These are phyloP conservation scores for Hypoxylon fuscum DNA, from an alignment of 495 filamentous ascomycete species.

Conservation along the genomic window DNA sequence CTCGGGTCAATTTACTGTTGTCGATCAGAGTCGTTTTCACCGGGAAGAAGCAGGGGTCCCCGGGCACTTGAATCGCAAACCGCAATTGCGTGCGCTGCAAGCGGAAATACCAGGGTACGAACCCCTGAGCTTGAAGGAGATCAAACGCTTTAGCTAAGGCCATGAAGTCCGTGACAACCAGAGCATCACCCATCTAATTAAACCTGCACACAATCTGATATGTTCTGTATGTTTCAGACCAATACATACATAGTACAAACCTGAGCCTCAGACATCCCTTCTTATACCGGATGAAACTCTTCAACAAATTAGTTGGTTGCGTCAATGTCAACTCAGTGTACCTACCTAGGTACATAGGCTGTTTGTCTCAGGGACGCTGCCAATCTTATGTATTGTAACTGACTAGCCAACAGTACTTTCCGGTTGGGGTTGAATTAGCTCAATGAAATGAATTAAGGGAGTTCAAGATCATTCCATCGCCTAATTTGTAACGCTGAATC, in stretches of 20 bases:
- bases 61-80: conserved; percentile 29
- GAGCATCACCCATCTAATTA: conserved; percentile 36
- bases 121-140: conserved; percentile 34
- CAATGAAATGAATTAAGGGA: too few relatives aligned
- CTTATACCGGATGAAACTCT: conserved; percentile 24
- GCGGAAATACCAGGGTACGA: conserved; percentile 36
- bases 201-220: conserved; percentile 32
- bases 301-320: conserved; percentile 2
- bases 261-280: conserved; percentile 34
- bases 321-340: not conserved
- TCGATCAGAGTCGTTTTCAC: conserved; percentile 32
- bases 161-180: conserved; percentile 31
- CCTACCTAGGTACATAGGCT: too few relatives aligned
- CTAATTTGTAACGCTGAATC: too few relatives aligned
- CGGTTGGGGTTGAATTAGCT: too few relatives aligned
- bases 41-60: conserved; percentile 27
- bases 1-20: conserved; percentile 33
- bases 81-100: conserved; percentile 34
- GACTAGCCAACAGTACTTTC: too few relatives aligned
- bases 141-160: conserved; percentile 39
- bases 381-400: too few relatives aligned
- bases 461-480: too few relatives aligned
- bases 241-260: conserved; percentile 10
- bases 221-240: conserved; percentile 41
- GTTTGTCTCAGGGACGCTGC: conserved; percentile 6